Evolutionary conservation across 2,329 filamentous ascomycete species (phyloP).

Genomic region (Xylariaceae sp.): DNA sequence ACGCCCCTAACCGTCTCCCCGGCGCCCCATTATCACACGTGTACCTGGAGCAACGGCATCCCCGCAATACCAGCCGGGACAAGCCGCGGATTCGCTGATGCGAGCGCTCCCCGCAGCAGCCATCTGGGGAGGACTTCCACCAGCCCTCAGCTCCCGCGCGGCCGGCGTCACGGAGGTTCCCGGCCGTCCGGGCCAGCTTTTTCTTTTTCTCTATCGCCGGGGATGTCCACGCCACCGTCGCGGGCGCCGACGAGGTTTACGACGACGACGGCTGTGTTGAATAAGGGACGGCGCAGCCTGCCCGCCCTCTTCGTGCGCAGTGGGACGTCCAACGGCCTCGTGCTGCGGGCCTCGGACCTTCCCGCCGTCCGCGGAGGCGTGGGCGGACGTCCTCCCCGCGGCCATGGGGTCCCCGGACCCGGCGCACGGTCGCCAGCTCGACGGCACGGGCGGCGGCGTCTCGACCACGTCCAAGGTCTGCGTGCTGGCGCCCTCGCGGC

Average conservation of each 20-base stretch:
- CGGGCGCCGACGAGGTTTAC: no score
- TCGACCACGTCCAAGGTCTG: conserved; percentile 69
- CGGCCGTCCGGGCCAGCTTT: no score
- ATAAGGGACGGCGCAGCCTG: conserved; percentile 6
- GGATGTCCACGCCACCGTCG: no score
- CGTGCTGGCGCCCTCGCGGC: conserved; percentile 60
- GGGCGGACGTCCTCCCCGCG: conserved; percentile 36
- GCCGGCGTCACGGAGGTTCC: no score
- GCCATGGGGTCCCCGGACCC: conserved; percentile 54
- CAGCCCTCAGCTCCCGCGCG: no score
- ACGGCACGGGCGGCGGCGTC: conserved; percentile 73
- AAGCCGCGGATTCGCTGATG: no score
- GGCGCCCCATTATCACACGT: background rate
- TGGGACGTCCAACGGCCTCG: conserved; percentile 41
- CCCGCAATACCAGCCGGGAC: background rate
- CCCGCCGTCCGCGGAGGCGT: conserved; percentile 43
- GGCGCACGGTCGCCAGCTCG: conserved; percentile 68
- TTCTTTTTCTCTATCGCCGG: no score
- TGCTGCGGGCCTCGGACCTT: conserved; percentile 45
- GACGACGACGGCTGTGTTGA: no score
- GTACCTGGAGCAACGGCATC: background rate
- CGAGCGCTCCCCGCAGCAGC: no score
- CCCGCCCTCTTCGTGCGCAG: conserved; percentile 49
- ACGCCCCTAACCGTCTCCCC: background rate
- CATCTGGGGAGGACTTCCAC: no score